Conservation (phyloP, 2,329 filamentous ascomycete genomes). For the Botrytis cinerea region DNA sequence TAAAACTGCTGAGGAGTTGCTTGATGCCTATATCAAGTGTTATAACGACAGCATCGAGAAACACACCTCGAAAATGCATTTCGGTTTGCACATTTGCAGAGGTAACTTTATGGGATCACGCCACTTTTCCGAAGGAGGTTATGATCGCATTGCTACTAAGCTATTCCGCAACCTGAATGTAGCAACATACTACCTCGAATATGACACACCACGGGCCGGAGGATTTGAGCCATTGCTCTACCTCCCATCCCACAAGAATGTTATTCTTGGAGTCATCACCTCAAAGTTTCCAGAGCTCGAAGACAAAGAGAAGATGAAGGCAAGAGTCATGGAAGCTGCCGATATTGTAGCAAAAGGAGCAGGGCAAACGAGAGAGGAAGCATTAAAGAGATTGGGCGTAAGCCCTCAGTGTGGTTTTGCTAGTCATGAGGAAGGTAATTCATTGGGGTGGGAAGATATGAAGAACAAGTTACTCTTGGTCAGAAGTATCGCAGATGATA, state of each 20-base stretch:
- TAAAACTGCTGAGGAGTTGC: conserved; percentile 69
- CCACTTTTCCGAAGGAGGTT: conserved; percentile 67
- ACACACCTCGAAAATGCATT: conserved; percentile 68
- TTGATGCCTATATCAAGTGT: conserved; percentile 74
- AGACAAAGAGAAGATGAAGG: conserved; percentile 64
- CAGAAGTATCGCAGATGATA: conserved; percentile 69
- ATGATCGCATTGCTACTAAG: conserved; percentile 67
- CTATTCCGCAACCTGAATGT: conserved; percentile 64
- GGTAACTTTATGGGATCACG: conserved; percentile 67
- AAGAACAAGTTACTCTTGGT: conserved; percentile 72
- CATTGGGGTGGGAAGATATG: conserved; percentile 69
- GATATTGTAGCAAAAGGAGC: conserved; percentile 70
- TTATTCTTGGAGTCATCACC: conserved; percentile 66
- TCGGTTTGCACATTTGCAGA: conserved; percentile 76
- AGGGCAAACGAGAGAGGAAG: conserved; percentile 64
- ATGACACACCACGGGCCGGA: conserved; percentile 64
- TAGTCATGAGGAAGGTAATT: conserved; percentile 55
- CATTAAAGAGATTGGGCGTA: conserved; percentile 66
- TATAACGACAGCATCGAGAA: conserved; percentile 72
- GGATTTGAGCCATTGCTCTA: conserved; percentile 66
- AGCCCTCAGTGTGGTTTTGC: conserved; percentile 71
- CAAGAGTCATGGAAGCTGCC: conserved; percentile 59
- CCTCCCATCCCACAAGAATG: conserved; percentile 61
- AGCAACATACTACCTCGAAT: conserved; percentile 70
- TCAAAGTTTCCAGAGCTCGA: conserved; percentile 64